Evolutionary conservation across 176 grass and related monocot species (phyloP).

Genomic region (Triticum urartu): DNA sequence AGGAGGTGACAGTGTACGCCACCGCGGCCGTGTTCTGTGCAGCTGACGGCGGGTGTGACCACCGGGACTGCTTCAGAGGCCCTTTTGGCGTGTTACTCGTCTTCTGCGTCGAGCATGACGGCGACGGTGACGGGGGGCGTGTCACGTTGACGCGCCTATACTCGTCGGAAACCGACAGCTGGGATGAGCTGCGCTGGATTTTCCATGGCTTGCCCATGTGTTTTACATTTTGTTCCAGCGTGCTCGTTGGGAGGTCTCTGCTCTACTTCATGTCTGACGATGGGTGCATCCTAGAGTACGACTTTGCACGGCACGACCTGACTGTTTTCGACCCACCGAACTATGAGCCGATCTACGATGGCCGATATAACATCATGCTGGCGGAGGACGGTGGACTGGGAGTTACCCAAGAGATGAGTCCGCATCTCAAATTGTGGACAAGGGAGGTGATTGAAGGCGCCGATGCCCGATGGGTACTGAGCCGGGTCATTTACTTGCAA

Average conservation of each 20-base stretch:
- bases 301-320: background rate
- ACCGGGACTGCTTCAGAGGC: background rate
- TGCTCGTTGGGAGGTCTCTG: background rate
- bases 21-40: background rate
- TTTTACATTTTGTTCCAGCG: background rate
- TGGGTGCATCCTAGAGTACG: background rate
- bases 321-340: background rate
- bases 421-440: background rate
- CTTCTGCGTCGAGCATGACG: background rate
- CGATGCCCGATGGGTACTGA: background rate
- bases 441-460: background rate
- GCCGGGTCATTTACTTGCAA: background rate
- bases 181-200: background rate
- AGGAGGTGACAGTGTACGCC: background rate
- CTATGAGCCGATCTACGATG: too few relatives aligned
- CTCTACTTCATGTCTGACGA: background rate
- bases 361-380: background rate
- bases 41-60: background rate
- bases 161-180: background rate
- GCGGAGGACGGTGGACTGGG: background rate
- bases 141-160: background rate
- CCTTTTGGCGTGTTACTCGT: background rate
- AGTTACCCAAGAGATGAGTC: background rate
- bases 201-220: too few relatives aligned
- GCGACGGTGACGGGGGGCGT: background rate